Evolutionary conservation across 345 rosid genomes (phyloP).

Genomic region (Lenwebbia sp.): DNA sequence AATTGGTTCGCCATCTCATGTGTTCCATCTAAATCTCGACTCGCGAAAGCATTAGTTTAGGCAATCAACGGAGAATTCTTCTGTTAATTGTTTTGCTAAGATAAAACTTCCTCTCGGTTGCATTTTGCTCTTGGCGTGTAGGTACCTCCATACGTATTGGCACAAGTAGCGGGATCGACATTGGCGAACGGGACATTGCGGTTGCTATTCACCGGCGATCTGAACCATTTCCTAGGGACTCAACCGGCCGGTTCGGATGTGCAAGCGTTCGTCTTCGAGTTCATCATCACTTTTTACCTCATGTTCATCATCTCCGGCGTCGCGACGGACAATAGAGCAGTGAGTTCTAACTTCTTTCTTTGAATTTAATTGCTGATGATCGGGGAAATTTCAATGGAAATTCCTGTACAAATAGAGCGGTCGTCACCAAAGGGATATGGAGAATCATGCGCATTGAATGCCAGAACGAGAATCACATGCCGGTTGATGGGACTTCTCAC

Average conservation of each 20-base stretch:
- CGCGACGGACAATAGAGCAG: slow-evolving; percentile 85
- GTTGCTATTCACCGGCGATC: slow-evolving; percentile 45
- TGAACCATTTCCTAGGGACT: slow-evolving; percentile 64
- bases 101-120: not conserved
- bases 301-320: slow-evolving; percentile 81
- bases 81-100: not conserved
- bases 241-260: slow-evolving; percentile 50
- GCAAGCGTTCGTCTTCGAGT: slow-evolving; percentile 77
- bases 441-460: not conserved
- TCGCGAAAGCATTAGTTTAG: not conserved
- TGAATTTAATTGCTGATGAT: not conserved
- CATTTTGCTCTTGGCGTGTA: not conserved
- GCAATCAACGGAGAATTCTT: not conserved
- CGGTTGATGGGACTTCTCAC: not conserved
- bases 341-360: slow-evolving; percentile 13
- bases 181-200: slow-evolving; percentile 68
- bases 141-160: slow-evolving; percentile 64
- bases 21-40: not conserved
- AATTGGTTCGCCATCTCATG: not conserved
- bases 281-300: slow-evolving; percentile 86
- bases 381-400: not conserved
- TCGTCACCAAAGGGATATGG: not conserved
- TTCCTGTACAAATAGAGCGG: not conserved
- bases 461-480: not conserved
- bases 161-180: slow-evolving; percentile 72